Evolutionary conservation across 345 rosid species (phyloP).

Genomic region (Linum lewisii): DNA sequence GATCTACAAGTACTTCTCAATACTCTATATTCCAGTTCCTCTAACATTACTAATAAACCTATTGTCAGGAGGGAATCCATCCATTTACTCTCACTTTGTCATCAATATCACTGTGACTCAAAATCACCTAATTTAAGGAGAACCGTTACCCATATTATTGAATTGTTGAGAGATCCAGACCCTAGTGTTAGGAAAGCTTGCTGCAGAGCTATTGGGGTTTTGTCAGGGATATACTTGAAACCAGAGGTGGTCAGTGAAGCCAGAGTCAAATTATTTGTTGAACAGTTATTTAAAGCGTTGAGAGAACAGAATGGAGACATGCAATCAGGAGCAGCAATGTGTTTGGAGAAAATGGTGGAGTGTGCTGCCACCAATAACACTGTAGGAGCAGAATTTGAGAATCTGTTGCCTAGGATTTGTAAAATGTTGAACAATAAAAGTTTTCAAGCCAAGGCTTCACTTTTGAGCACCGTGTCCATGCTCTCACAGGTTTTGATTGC

Average conservation of each 20-base stretch:
- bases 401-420: conserved; percentile 12
- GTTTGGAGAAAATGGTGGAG: conserved; percentile 13
- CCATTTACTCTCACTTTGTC: conserved; percentile 11
- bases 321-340: conserved; percentile 19
- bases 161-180: conserved; percentile 17
- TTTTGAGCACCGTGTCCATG: conserved; percentile 9
- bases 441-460: conserved; percentile 12
- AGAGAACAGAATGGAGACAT: conserved; percentile 11
- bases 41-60: conserved; percentile 13
- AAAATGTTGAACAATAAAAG: conserved; percentile 10
- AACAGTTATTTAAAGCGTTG: conserved; percentile 12
- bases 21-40: conserved; percentile 11
- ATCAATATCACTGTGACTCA: conserved; percentile 8
- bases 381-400: conserved; percentile 3
- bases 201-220: conserved; percentile 10
- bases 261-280: conserved; percentile 5
- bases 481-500: conserved; percentile 10
- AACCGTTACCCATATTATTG: conserved; percentile 13
- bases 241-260: not conserved
- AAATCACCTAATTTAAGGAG: conserved; percentile 7
- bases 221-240: conserved; percentile 16
- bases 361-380: conserved; percentile 3
- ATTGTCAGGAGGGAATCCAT: conserved; percentile 13
- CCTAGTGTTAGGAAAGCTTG: conserved; percentile 16
- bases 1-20: conserved; percentile 14